These are phyloP conservation scores for Boletus subcaerulescens DNA, from an alignment of 768 basidiomycete species.

Conservation along the genomic window DNA sequence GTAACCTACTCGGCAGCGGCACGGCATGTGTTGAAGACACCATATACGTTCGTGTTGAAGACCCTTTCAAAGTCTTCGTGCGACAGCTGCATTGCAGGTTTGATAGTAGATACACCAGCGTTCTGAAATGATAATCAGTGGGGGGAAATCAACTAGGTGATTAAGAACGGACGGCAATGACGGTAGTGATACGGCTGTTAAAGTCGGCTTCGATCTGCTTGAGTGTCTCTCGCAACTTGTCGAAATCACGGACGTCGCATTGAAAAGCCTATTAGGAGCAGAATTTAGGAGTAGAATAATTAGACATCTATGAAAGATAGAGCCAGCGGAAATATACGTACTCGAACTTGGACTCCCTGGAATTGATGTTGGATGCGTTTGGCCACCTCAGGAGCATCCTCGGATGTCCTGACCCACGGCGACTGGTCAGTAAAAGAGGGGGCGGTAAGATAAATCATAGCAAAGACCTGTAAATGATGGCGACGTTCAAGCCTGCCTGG, in stretches of 20 bases:
- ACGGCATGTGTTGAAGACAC: constrained; percentile 62
- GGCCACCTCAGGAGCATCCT: constrained; percentile 48
- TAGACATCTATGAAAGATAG: rapidly evolving
- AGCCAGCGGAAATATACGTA: constrained; percentile 1
- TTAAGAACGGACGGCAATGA: constrained; percentile 47
- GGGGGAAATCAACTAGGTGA: rapidly evolving
- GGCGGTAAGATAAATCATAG: background rate
- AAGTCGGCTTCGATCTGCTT: constrained; percentile 48
- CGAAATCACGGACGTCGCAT: constrained; percentile 55
- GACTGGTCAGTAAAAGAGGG: background rate
- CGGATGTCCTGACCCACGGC: constrained; percentile 37
- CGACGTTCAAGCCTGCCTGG: constrained; percentile 53
- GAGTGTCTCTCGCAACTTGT: constrained; percentile 43
- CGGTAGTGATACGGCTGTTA: constrained; percentile 41
- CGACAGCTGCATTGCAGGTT: constrained; percentile 56
- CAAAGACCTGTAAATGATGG: constrained; percentile 55
- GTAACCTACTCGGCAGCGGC: constrained; percentile 50
- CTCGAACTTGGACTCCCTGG: constrained; percentile 40
- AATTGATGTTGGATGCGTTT: constrained; percentile 46
- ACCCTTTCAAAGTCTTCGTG: constrained; percentile 53
- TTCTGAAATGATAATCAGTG: constrained; percentile 36
- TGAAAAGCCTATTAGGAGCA: constrained; percentile 46
- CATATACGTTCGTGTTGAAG: constrained; percentile 60
- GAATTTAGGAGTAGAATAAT: no score
- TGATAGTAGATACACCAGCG: constrained; percentile 60